Evolutionary conservation across 805 yeast species (phyloP).

Genomic region (Yarrowia bubula): DNA sequence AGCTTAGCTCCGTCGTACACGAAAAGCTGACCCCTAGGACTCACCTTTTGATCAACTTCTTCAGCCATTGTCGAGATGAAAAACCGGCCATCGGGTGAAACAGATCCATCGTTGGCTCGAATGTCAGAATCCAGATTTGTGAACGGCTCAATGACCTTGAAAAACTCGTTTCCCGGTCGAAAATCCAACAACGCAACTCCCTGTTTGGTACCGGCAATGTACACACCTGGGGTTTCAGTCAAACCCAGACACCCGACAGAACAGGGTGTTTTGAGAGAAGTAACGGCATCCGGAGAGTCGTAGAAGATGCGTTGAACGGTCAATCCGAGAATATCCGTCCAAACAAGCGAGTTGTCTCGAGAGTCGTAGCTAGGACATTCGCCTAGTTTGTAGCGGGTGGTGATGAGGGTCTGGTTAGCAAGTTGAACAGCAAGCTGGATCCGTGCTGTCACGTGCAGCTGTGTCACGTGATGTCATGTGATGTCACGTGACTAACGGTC

Average conservation of each 20-base stretch:
- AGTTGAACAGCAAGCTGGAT: too few relatives aligned
- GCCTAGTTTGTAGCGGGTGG: constrained; percentile 33
- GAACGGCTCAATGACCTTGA: background rate
- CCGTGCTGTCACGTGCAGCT: too few relatives aligned
- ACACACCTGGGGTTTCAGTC: constrained; percentile 8
- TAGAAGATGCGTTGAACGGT: constrained; percentile 31
- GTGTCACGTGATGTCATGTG: too few relatives aligned
- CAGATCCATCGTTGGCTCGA: constrained; percentile 80
- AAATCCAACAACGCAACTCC: constrained; percentile 14
- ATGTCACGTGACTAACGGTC: too few relatives aligned
- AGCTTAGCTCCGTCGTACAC: constrained; percentile 40
- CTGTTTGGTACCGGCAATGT: constrained; percentile 7
- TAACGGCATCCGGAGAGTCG: background rate
- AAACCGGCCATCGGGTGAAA: constrained; percentile 72
- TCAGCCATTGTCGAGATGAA: constrained; percentile 74
- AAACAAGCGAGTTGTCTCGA: constrained; percentile 34
- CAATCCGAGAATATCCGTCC: constrained; percentile 38
- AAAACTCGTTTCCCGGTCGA: background rate
- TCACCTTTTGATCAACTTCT: constrained; percentile 26
- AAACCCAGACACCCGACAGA: constrained; percentile 14
- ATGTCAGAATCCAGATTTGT: constrained; percentile 28
- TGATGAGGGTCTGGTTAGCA: constrained; percentile 31
- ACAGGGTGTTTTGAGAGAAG: background rate
- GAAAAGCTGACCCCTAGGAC: constrained; percentile 54
- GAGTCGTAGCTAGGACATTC: constrained; percentile 41